These are phyloP conservation scores for Gossypioides kirkii DNA, from an alignment of 345 rosid genomes.

Conservation along the genomic window DNA sequence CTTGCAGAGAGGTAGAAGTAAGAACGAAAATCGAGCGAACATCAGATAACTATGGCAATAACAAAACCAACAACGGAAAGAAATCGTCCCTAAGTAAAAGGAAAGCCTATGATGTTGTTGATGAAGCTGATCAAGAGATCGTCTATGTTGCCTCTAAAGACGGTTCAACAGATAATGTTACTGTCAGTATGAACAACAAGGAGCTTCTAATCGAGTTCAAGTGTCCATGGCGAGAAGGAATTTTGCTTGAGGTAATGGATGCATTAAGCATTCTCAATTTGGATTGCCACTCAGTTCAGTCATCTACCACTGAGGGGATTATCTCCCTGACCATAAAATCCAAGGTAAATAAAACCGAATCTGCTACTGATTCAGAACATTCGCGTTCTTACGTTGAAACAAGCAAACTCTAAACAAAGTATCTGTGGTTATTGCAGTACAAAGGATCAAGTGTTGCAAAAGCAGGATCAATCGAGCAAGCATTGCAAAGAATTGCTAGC, in stretches of 20 bases:
- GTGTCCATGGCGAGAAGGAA: conserved; percentile 80
- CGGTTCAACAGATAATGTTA: conserved; percentile 34
- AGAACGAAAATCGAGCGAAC: conserved; percentile 50
- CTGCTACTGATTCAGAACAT: not conserved
- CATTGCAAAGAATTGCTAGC: conserved; percentile 54
- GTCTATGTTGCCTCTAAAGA: conserved; percentile 31
- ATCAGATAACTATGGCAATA: conserved; percentile 49
- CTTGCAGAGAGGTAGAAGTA: conserved; percentile 32
- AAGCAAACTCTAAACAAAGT: not conserved
- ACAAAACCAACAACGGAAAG: conserved; percentile 19
- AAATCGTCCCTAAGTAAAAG: conserved; percentile 43
- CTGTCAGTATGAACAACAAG: conserved; percentile 37
- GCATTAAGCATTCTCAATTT: conserved; percentile 50
- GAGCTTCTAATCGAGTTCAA: conserved; percentile 61
- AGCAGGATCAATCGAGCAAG: conserved; percentile 45
- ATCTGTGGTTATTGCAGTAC: conserved; percentile 37
- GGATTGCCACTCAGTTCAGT: conserved; percentile 78
- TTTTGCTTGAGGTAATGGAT: conserved; percentile 75
- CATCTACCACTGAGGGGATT: conserved; percentile 55
- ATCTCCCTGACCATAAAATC: conserved; percentile 58
- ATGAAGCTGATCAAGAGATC: conserved; percentile 32
- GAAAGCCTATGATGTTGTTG: conserved; percentile 37
- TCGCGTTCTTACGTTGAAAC: not conserved
- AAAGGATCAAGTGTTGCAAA: conserved; percentile 48
- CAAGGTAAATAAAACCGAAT: conserved; percentile 41